Base-by-base conservation (phyloP, 306 rosid genomes). In the Malus fusca region DNA sequence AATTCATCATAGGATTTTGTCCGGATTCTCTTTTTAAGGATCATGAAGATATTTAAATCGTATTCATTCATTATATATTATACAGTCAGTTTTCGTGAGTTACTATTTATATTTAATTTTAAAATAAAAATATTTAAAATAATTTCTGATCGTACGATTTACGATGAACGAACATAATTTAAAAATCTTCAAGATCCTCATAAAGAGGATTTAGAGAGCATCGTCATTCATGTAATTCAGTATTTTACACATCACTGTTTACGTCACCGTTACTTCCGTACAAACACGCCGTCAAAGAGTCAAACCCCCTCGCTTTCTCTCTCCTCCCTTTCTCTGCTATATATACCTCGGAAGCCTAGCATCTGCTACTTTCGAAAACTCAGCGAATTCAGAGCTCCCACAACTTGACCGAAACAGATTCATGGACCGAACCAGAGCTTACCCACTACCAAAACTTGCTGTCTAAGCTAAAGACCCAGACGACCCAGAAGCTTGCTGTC, bases 221-320 rank as follows among this genome's bases (percentile, higher is more conserved):
- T 9, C 12, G 1, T 42, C 44, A 42, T 10, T 42, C 10, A 9
- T 9, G 0, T 17, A 52, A 52, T 35, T 35, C 8, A 0, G 8
- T 35, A 35, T 35, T 6, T 35, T 4, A 52, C 10, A 56, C 3
- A n/a, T 0, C 6, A 8, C 68, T 23, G 46, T 31, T 28, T 5
- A 60, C 81, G 83, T 75, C 44, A 68, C 77, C 76, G 81, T 80
- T 77, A 66, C 30, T 4, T 67, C 43, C 80, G 70, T 69, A 60
- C 56, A 26, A 14, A 4, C 66, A 48, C 30, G 25, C 71, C 80
- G 83, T 74, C 71, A 65, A 26, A 68, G 10, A 9, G 21, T 4
- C 15, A 42, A 42, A 42, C 44, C 19, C 11, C 18, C 2, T 3
- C 7, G 21, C 51, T 13, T 33, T 30, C 56, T 63, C 51, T 9